Base-by-base conservation (phyloP, 495 filamentous ascomycete species). In the Aspergillus diversus region DNA sequence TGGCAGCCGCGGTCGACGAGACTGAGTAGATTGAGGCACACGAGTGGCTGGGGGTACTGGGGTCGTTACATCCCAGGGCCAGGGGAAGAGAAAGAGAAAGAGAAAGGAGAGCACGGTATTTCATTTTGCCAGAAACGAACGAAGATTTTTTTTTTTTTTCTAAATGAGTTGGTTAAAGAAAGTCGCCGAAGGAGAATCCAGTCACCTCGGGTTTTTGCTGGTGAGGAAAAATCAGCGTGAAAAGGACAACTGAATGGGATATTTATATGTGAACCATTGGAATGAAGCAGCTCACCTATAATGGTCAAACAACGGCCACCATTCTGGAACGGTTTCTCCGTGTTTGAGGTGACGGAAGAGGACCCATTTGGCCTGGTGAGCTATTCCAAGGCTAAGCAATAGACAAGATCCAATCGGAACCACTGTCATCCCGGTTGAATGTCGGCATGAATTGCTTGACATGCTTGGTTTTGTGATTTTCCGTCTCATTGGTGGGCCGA, bases 21-120 rank as follows among this genome's bases (percentile, higher is more conserved):
- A 70, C 70, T 47, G 70, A 71, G 56, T 69, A 74, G 42, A 69
- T 65, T 17, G 70, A 65, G 47, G 72, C 66, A 66, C 72, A 74
- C 4, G 68, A 64, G 67, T 74, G 70, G 21, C 43, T 65, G 7
- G 60, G 6, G 15, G 17, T 42, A 13, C 60, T 63, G 33, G 72
- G 70, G 54, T 68, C 72, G 32, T 72, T 66, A 35, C 72, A 74
- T 17, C 63, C 72, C 64, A 74, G 63, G 21, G 48, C 71, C 35
- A 75, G 52, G 47, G 73, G 71, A 60, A 70, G 27, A 51, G 71
- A 59, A 33, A 70, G 27, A 51, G 71, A 59, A 33, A 68, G 52
- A 61, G 72, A 65, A 27, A 75, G 55, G 33, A 73, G 73, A 69
- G 71, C 73, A 39, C 73, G 62, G 73, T 70, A 70, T 69, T 70